Percentiles rank a stretch among this genome's conserved stretches.
Evolutionary conservation across 345 rosid species (phyloP).

Genomic region (Iberis pinnata): DNA sequence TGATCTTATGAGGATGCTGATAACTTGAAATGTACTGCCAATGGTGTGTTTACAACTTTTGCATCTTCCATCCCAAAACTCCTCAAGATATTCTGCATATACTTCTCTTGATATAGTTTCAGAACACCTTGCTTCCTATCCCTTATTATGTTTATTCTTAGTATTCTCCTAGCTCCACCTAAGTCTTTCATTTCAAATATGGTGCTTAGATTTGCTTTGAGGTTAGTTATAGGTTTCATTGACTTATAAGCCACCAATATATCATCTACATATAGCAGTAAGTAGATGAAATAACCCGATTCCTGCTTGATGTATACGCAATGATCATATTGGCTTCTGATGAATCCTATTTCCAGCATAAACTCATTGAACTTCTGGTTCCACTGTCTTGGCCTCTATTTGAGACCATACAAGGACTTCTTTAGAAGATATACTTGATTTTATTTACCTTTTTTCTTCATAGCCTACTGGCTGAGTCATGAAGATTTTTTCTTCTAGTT

Average conservation of each 20-base stretch:
- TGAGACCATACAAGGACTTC: neutral
- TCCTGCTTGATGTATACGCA: neutral
- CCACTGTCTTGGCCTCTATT: neutral
- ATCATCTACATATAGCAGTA: neutral
- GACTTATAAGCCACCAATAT: neutral
- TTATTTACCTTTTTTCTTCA: neutral
- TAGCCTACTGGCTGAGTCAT: neutral
- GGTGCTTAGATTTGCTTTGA: neutral
- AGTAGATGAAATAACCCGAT: neutral
- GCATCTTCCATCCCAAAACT: neutral
- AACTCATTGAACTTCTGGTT: neutral
- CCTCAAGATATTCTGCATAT: neutral
- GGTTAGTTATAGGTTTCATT: neutral
- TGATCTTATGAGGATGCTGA: neutral
- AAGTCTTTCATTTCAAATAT: neutral
- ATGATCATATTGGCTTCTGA: neutral
- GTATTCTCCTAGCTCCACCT: neutral
- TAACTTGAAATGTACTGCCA: neutral
- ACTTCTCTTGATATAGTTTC: neutral
- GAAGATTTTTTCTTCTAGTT: neutral
- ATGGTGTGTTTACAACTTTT: neutral
- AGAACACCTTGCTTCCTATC: neutral
- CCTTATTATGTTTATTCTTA: neutral
- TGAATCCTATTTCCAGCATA: neutral
- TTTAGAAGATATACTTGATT: neutral